These are phyloP conservation scores for Alternaria panax DNA, from an alignment of 2,329 filamentous ascomycete genomes.

Conservation along the genomic window DNA sequence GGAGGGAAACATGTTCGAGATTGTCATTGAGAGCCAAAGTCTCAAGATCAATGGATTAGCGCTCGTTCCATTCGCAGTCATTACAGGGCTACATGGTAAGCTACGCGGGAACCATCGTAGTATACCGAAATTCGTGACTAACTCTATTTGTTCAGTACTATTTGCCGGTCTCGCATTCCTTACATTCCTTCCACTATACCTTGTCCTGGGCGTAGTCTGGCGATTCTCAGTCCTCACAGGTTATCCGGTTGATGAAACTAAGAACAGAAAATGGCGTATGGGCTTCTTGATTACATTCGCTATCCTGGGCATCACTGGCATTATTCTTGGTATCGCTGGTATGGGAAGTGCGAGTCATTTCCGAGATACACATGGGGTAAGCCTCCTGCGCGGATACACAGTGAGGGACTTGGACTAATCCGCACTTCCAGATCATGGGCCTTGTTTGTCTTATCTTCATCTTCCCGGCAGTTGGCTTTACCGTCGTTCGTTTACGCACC, in stretches of 20 bases:
- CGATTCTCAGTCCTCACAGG: slow-evolving; percentile 35
- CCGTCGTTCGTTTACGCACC: slow-evolving; percentile 33
- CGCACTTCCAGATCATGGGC: slow-evolving; percentile 30
- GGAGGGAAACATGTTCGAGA: slow-evolving; percentile 34
- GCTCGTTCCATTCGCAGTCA: slow-evolving; percentile 24
- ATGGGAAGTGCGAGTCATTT: slow-evolving; percentile 39
- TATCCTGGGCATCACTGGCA: slow-evolving; percentile 24
- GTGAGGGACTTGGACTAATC: neutral
- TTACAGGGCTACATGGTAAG: slow-evolving; percentile 37
- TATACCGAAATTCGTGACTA: neutral
- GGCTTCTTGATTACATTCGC: slow-evolving; percentile 29
- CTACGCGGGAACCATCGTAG: neutral
- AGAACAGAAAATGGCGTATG: slow-evolving; percentile 37
- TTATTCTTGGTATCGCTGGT: slow-evolving; percentile 34
- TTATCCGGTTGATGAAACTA: slow-evolving; percentile 32
- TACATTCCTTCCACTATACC: slow-evolving; percentile 35
- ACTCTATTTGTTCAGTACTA: slow-evolving; percentile 19
- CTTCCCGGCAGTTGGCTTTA: slow-evolving; percentile 25
- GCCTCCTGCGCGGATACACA: neutral
- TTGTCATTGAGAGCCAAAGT: slow-evolving; percentile 25
- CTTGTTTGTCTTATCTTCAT: slow-evolving; percentile 31
- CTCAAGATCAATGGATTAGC: slow-evolving; percentile 34
- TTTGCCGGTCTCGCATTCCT: slow-evolving; percentile 35
- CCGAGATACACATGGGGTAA: slow-evolving; percentile 32
- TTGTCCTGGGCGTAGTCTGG: slow-evolving; percentile 34